Base-by-base conservation (phyloP, 2,329 filamentous ascomycete genomes). In the Acephala macrosclerotiorum region DNA sequence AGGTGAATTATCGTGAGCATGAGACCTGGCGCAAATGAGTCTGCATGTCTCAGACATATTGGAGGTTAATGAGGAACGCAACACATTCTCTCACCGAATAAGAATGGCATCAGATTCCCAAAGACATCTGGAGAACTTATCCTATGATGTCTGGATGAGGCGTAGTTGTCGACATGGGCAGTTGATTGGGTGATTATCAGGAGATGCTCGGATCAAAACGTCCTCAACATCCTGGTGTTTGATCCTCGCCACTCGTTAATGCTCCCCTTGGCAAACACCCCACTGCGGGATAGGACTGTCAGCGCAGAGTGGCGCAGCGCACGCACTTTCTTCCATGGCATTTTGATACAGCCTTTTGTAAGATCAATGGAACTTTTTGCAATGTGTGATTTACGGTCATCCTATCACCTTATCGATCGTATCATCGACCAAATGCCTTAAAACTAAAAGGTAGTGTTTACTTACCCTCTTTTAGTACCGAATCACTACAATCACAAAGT, bases 111-210 rank as follows among this genome's bases (percentile, higher is more conserved):
- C 4, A 4, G 29, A 33, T 33, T 33, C 40, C 8, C 45, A 49
- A 22, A 25, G 45, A 22, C 45, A 49, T 11, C 20, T 8, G 20
- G 45, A 22, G 45, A 49, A 25, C 45, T 7, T 7, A 25, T 49
- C n/a, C 2, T 49, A 22, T 22, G 42, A 47, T 42, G 40, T 42
- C 40, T n/a, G 3, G 40, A 33, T 5, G 40, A n/a, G 40, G 16
- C 40, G 40, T 42, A 42, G 2, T 49, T n/a, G n/a, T n/a, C 20
- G 20, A 25, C 45, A 49, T 49, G n/a, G 45, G 45, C 45, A 25
- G 45, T 49, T 49, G 45, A 49, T 49, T 49, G 45, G 45, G 45
- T 49, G 45, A 49, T 22, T 20, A 25, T 49, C 45, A 49, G n/a
- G 45, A 49, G 45, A 49, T 22, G n/a, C 18, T 49, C 6, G 20